Evolutionary conservation across 805 yeast species (phyloP), one percentile per base, ranked within the genome.

Genomic region (Huiozyma sinensis): DNA sequence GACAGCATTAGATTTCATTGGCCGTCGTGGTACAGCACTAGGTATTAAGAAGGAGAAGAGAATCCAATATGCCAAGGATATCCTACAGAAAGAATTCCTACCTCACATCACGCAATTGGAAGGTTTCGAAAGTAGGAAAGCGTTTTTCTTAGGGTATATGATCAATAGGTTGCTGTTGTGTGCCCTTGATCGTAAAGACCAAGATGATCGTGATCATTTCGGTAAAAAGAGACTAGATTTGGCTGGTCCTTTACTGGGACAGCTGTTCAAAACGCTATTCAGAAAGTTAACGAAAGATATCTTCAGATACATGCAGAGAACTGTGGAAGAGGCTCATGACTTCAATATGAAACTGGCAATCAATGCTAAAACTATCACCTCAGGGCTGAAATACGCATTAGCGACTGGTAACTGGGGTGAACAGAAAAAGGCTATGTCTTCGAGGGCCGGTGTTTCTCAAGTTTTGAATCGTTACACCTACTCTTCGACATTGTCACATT

Each of bases 331-430:
- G 56, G 95, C 94, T 65, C 87, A 87, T 66, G 98, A 90, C 64
- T 92, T 92, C 74, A 90, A 90, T 63, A 76, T 92, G 70, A 88
- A 95, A 43, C 76, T 92, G 59, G 98, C 98, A 35, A 97, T 92
- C 53, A 90, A 92, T 70, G 87, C 97, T 12, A 89, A 89, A 54
- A 92, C 97, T 3, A 87, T 92, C 56, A 92, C 99, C 34, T 90
- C 95, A 49, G 99, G 99, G 63, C 76, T 92, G 67, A 85, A 94
- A 63, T 92, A 92, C 68, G 92, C 98, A 35, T 74, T 92, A 60
- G 99, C 99, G 44, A 92, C 99, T 11, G 99, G 99, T 74, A 92
- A 92, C 71, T 92, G 99, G 99, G 98, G 99, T 71, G 99, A 92
- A 68, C 99, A 92, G 66, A 90, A 89, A 81, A 92, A 92, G 66